Conservation (phyloP, 371 early-diverging fungal species). For the Actinomucor elegans region DNA sequence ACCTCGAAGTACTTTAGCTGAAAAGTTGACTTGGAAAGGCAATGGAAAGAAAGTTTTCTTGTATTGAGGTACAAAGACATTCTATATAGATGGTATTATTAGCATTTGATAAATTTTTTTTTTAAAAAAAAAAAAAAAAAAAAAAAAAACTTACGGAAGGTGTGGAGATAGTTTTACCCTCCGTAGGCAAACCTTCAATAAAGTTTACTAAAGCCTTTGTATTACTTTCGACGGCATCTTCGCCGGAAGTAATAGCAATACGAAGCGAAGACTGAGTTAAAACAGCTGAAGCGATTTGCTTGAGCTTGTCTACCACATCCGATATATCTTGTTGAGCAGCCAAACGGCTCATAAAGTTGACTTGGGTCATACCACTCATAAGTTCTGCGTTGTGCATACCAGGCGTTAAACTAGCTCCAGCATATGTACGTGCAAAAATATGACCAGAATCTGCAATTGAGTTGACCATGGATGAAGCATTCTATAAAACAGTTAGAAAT, state of each 20-base stretch:
- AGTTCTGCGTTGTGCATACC: slow-evolving; percentile 60
- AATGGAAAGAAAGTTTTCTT: slow-evolving; percentile 61
- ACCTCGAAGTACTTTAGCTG: slow-evolving; percentile 69
- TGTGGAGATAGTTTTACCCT: slow-evolving; percentile 13
- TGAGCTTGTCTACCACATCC: slow-evolving; percentile 61
- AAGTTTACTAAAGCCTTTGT: slow-evolving; percentile 55
- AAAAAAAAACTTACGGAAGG: slow-evolving; percentile 18
- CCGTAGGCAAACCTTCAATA: slow-evolving; percentile 47
- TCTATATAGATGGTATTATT: slow-evolving; percentile 9
- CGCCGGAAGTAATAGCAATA: slow-evolving; percentile 69
- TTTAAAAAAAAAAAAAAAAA: neutral
- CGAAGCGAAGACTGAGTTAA: slow-evolving; percentile 61
- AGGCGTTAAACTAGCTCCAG: slow-evolving; percentile 67
- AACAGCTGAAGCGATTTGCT: slow-evolving; percentile 55
- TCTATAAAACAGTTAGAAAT: no score
- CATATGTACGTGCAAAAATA: slow-evolving; percentile 75
- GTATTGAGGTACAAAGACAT: slow-evolving; percentile 36
- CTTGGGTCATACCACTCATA: slow-evolving; percentile 78
- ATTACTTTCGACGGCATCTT: slow-evolving; percentile 59
- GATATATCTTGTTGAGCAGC: slow-evolving; percentile 60
- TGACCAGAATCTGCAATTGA: slow-evolving; percentile 88
- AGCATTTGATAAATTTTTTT: neutral
- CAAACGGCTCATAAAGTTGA: slow-evolving; percentile 75
- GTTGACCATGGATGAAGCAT: slow-evolving; percentile 72
- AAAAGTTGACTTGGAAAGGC: slow-evolving; percentile 88